Evolutionary conservation across 129 eudicot species (phyloP).

Genomic region (Escallonia herrerae): DNA sequence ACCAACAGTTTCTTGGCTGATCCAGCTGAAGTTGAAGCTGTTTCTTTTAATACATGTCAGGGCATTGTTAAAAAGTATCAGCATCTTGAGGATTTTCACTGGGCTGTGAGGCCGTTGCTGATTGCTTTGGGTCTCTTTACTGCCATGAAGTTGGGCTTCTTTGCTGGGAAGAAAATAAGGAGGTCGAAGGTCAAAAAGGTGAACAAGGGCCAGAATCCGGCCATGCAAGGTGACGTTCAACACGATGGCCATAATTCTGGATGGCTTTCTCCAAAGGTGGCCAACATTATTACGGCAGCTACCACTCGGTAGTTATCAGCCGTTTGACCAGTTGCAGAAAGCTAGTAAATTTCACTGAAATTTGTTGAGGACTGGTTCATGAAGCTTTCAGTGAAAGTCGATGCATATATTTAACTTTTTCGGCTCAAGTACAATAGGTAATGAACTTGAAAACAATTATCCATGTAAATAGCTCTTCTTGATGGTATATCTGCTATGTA

Average conservation of each 20-base stretch:
- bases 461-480: too few species aligned
- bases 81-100: conserved; percentile 92
- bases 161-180: conserved; percentile 47
- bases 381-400: too few species aligned
- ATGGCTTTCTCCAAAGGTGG: conserved; percentile 71
- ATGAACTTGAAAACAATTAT: too few species aligned
- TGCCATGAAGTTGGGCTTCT: conserved; percentile 54
- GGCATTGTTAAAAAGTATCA: conserved; percentile 61
- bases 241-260: conserved; percentile 36
- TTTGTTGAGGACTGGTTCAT: too few species aligned
- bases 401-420: too few species aligned
- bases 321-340: background rate
- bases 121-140: conserved; percentile 73
- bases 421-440: too few species aligned
- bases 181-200: conserved; percentile 20
- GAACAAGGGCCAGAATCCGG: conserved; percentile 10
- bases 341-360: too few species aligned
- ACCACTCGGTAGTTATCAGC: conserved; percentile 22
- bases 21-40: conserved; percentile 84
- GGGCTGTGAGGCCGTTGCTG: conserved; percentile 90
- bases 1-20: conserved; percentile 52
- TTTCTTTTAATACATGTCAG: conserved; percentile 53
- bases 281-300: conserved; percentile 32
- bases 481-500: too few species aligned
- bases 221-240: conserved; percentile 18